Evolutionary conservation across 2,329 filamentous ascomycete genomes (phyloP).

Genomic region (Colletotrichum sidae): DNA sequence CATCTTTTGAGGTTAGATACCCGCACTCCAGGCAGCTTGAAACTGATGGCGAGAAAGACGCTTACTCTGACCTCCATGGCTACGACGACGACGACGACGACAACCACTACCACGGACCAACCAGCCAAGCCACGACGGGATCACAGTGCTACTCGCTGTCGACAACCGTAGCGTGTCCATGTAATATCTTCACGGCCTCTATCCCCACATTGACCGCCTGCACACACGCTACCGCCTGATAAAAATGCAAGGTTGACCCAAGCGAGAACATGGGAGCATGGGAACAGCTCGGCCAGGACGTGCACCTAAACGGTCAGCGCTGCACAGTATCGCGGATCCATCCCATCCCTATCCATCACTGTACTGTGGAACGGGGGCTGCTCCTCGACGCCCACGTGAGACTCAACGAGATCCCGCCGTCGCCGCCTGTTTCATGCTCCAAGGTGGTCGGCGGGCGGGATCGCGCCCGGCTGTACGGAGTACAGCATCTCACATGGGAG

Average conservation of each 20-base stretch:
- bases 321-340: constrained; percentile 33
- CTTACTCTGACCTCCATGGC: neutral
- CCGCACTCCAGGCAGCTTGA: constrained; percentile 28
- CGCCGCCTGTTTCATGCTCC: constrained; percentile 31
- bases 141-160: constrained; percentile 11
- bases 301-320: constrained; percentile 15
- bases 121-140: constrained; percentile 13
- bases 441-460: constrained; percentile 22
- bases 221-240: constrained; percentile 32
- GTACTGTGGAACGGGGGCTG: constrained; percentile 30
- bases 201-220: constrained; percentile 35
- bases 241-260: constrained; percentile 35
- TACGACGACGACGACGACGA: constrained; percentile 4
- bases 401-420: constrained; percentile 34
- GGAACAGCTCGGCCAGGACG: constrained; percentile 30
- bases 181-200: constrained; percentile 28
- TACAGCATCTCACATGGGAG: constrained; percentile 15
- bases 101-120: constrained; percentile 22
- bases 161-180: constrained; percentile 16
- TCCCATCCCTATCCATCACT: constrained; percentile 14
- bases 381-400: constrained; percentile 31
- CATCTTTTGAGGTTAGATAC: constrained; percentile 1
- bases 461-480: constrained; percentile 12
- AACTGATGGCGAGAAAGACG: constrained; percentile 27
- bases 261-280: constrained; percentile 32